Evolutionary conservation across 805 yeast genomes (phyloP).

Genomic region (Kluyveromyces wickerhamii): DNA sequence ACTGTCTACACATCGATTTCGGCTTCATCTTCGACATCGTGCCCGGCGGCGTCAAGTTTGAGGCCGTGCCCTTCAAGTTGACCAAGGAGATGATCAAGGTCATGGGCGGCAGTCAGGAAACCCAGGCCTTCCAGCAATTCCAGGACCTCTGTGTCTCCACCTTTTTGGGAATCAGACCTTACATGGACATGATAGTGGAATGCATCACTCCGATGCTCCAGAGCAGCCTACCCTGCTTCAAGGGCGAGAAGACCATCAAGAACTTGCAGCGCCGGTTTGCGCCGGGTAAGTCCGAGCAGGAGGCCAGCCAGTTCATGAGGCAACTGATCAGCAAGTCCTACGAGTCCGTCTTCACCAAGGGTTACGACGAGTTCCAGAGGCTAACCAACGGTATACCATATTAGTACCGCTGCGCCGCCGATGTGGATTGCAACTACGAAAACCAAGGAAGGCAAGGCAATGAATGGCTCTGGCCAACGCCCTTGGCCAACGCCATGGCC

Average conservation of each 20-base stretch:
- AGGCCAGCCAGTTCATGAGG: constrained; percentile 74
- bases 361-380: constrained; percentile 96
- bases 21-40: constrained; percentile 98
- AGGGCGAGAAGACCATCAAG: constrained; percentile 69
- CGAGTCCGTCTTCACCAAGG: constrained; percentile 85
- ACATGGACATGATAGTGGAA: constrained; percentile 75
- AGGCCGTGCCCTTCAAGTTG: constrained; percentile 95
- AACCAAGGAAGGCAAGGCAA: no score
- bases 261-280: constrained; percentile 73
- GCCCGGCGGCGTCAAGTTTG: constrained; percentile 98
- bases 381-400: constrained; percentile 96
- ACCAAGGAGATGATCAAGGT: constrained; percentile 95
- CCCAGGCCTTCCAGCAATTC: constrained; percentile 88
- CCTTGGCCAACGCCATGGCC: not conserved
- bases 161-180: constrained; percentile 79
- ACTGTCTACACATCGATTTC: constrained; percentile 91
- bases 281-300: constrained; percentile 70
- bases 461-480: not conserved
- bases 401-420: no score
- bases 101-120: constrained; percentile 80
- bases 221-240: constrained; percentile 94
- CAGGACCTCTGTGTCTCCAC: constrained; percentile 94
- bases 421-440: no score
- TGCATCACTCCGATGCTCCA: constrained; percentile 90
- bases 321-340: constrained; percentile 69